These are phyloP conservation scores for Mycena galopus DNA, from an alignment of 768 basidiomycete genomes.

Conservation along the genomic window DNA sequence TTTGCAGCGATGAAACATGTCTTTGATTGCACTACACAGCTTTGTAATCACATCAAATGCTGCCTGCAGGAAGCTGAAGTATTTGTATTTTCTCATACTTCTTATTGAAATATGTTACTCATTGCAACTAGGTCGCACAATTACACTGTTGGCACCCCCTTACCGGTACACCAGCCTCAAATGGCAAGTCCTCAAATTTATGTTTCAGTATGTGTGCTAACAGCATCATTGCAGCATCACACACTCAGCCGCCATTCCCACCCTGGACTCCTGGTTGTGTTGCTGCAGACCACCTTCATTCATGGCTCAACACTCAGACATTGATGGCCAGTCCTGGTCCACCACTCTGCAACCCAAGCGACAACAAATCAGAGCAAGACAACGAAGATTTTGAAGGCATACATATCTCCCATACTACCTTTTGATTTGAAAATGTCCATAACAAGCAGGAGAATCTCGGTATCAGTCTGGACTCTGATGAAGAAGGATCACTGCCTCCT, in stretches of 20 bases:
- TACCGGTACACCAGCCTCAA: not conserved
- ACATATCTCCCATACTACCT: conserved; percentile 2
- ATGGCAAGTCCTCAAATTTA: not conserved
- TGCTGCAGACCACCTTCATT: conserved; percentile 10
- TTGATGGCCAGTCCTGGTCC: too few relatives aligned
- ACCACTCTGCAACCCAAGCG: conserved; percentile 2
- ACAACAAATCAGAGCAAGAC: conserved; percentile 1
- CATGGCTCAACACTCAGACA: not conserved
- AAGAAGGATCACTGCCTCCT: too few relatives aligned
- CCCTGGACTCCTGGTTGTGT: not conserved
- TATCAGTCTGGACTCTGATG: too few relatives aligned
- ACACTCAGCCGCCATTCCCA: not conserved
- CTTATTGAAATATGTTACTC: not conserved
- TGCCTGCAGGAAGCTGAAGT: conserved; percentile 3
- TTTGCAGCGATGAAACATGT: not conserved
- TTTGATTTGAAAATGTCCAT: conserved; percentile 10
- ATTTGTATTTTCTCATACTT: not conserved
- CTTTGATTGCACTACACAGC: not conserved
- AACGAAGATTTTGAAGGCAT: not conserved
- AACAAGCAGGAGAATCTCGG: not conserved
- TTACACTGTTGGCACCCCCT: too few relatives aligned
- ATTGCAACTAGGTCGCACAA: conserved; percentile 10
- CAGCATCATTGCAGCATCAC: not conserved
- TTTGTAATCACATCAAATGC: not conserved
- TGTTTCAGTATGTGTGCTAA: not conserved